These are phyloP conservation scores for Xylariaceae sp. DNA, from an alignment of 2,329 filamentous ascomycete genomes.

Conservation along the genomic window DNA sequence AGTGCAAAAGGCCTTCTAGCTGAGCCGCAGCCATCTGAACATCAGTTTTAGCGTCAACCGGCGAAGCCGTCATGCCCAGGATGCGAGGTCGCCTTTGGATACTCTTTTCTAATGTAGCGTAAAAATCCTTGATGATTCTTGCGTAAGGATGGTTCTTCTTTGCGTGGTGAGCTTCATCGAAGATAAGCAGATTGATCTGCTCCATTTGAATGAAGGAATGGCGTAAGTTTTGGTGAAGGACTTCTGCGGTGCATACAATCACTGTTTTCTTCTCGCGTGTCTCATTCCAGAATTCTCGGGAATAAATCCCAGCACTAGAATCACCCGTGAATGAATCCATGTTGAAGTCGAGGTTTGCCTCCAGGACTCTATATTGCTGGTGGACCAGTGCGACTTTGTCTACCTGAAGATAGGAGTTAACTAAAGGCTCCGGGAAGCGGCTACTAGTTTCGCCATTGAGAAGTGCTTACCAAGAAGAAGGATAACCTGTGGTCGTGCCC, in stretches of 20 bases:
- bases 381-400: conserved; percentile 86
- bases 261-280: conserved; percentile 64
- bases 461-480: conserved; percentile 69
- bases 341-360: conserved; percentile 71
- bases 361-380: conserved; percentile 79
- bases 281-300: conserved; percentile 45
- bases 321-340: conserved; percentile 71
- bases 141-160: conserved; percentile 93
- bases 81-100: conserved; percentile 60
- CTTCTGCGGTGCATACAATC: conserved; percentile 86
- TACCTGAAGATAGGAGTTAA: conserved; percentile 43
- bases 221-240: conserved; percentile 71
- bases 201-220: conserved; percentile 75
- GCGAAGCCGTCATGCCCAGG: conserved; percentile 95
- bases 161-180: conserved; percentile 93
- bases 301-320: conserved; percentile 44
- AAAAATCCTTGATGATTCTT: conserved; percentile 83
- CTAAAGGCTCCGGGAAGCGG: background rate
- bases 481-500: conserved; percentile 60
- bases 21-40: conserved; percentile 63
- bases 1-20: conserved; percentile 72
- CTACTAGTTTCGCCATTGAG: background rate
- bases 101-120: conserved; percentile 45
- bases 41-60: conserved; percentile 76
- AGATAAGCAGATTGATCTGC: conserved; percentile 83